Conservation (phyloP, 768 basidiomycete genomes). For the Leccinum subgranulosum region DNA sequence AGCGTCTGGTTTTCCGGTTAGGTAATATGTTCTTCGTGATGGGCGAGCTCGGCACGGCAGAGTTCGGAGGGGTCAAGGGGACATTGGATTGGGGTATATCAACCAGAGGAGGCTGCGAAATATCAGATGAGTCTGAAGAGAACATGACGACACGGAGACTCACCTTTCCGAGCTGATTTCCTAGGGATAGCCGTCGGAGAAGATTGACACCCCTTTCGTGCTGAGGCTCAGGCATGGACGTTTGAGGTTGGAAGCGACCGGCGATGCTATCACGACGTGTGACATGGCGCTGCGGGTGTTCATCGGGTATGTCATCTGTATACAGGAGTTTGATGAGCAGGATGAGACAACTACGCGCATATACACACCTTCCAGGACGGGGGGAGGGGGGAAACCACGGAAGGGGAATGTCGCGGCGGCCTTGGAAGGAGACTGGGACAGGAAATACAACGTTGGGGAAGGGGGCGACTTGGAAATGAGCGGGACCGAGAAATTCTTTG, state of each 20-base stretch:
- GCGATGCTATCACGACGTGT: slow-evolving; percentile 61
- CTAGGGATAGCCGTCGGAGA: slow-evolving; percentile 72
- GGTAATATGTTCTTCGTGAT: slow-evolving; percentile 17
- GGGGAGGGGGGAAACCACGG: slow-evolving; percentile 46
- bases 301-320: slow-evolving; percentile 41
- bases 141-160: slow-evolving; percentile 18
- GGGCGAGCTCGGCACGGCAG: slow-evolving; percentile 37
- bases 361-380: slow-evolving; percentile 60
- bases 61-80: slow-evolving; percentile 51
- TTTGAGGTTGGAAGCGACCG: slow-evolving; percentile 49
- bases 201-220: slow-evolving; percentile 69
- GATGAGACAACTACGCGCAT: background rate
- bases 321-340: background rate
- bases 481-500: slow-evolving; percentile 39
- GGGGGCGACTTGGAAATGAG: slow-evolving; percentile 52
- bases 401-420: slow-evolving; percentile 57
- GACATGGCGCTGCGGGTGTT: slow-evolving; percentile 43
- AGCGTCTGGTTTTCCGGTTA: slow-evolving; percentile 44
- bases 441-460: slow-evolving; percentile 72
- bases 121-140: background rate
- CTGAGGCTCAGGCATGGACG: slow-evolving; percentile 44
- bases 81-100: slow-evolving; percentile 26
- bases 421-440: slow-evolving; percentile 58
- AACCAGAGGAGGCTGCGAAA: slow-evolving; percentile 3
- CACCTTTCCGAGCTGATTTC: slow-evolving; percentile 57